Conservation (phyloP, 129 eudicot species). For the Helichrysum umbraculigerum region DNA sequence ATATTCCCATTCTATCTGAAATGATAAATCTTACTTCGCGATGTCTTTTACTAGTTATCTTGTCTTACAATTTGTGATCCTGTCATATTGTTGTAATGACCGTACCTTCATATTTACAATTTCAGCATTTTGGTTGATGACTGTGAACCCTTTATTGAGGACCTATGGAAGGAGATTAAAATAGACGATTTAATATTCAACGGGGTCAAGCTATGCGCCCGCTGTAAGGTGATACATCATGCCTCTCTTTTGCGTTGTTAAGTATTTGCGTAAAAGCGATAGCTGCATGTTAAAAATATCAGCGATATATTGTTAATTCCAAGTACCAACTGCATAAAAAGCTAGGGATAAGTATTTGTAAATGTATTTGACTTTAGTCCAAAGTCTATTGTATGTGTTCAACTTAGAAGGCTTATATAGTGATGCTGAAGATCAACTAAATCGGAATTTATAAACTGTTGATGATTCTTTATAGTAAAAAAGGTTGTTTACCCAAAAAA, state of each 20-base stretch:
- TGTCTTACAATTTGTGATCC: neutral
- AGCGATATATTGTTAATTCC: neutral
- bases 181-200: conserved; percentile 48
- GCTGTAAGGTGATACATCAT: conserved; percentile 66
- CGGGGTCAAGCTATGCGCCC: conserved; percentile 72
- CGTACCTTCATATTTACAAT: conserved; percentile 8
- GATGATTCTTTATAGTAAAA: neutral
- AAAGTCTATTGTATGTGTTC: too few relatives aligned
- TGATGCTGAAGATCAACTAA: neutral
- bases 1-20: neutral
- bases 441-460: neutral
- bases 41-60: neutral
- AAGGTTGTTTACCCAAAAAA: neutral
- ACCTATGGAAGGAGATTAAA: conserved; percentile 72
- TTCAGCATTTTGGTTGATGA: conserved; percentile 77
- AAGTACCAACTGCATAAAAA: conserved; percentile 1
- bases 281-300: neutral
- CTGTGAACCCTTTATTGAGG: conserved; percentile 81
- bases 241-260: neutral
- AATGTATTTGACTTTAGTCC: too few relatives aligned
- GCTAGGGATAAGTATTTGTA: too few relatives aligned
- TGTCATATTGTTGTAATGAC: neutral
- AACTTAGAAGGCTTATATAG: neutral
- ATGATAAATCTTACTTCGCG: neutral
- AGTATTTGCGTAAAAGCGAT: neutral